Base-by-base conservation (phyloP, 345 rosid species). In the Gossypium anomalum region DNA sequence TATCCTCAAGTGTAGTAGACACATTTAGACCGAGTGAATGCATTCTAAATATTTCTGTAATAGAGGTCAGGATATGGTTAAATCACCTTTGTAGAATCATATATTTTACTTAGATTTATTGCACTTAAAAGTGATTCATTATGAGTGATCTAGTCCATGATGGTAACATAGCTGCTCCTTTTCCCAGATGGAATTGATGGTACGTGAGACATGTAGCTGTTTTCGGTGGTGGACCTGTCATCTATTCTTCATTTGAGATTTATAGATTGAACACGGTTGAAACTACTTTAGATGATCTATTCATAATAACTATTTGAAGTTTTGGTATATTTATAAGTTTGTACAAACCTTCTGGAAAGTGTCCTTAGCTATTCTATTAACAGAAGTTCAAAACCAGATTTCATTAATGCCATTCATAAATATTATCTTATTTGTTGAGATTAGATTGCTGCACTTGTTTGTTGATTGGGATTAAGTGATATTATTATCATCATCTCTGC, bases 121-220 rank as follows among this genome's bases (percentile, higher is more conserved):
- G 75, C 70, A 27, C 76, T 47, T 60, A 12, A 25, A 41, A 64
- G 47, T 76, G 15, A 75, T 66, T 58, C 65, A 78, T 81, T 78
- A 22, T 38, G 17, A 73, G 77, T 52, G 64, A 76, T 69, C 47
- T 63, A 77, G 48, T 52, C 11, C 73, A 14, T 77, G 63, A 79
- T 87, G 77, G 85, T 85, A 78, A 89, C 82, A 22, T 56, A 81
- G 80, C 76, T 91, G 87, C 84, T 95, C 83, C 90, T 91, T 91
- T 89, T 93, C 88, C 92, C 99, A 95, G 96, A 94, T 92, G 95
- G 89, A 89, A 79, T 85, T 80, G 97, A 92, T 89, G 97, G 86
- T 84, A 93, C 97, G 93, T 95, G 97, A 94, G 85, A 90, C 85
- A 76, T 83, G 72, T 88, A 49, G 97, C 94, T 78, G 89, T 85